phyloP scores from a whole-genome alignment of 768 basidiomycete species.

The Boletellus ananiceps region DNA sequence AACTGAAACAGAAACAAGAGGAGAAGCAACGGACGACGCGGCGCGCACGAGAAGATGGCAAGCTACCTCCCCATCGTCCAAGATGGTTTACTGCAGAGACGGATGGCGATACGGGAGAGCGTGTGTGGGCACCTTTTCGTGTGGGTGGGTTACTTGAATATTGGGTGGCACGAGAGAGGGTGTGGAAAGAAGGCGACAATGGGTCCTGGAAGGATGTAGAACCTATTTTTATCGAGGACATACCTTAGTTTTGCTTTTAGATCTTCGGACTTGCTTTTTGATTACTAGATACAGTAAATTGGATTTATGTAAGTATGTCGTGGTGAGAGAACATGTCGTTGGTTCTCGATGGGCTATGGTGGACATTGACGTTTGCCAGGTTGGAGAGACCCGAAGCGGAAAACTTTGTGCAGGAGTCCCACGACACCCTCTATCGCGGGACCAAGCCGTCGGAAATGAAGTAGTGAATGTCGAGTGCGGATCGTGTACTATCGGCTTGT shows the following conservation, averaged over 20 bases:
- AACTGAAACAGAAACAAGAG: constrained; percentile 74
- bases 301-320: too few species aligned
- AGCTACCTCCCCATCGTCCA: constrained; percentile 65
- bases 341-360: too few species aligned
- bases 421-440: constrained; percentile 43
- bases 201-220: constrained; percentile 65
- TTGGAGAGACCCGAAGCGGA: constrained; percentile 68
- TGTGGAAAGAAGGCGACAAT: constrained; percentile 42
- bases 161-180: constrained; percentile 74
- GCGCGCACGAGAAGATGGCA: constrained; percentile 69
- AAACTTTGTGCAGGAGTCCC: constrained; percentile 58
- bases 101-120: constrained; percentile 85
- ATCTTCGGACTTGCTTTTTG: not conserved
- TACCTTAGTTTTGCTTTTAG: constrained; percentile 8
- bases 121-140: constrained; percentile 75
- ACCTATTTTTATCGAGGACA: constrained; percentile 73
- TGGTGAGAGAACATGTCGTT: too few species aligned
- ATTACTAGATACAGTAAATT: too few species aligned
- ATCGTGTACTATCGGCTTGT: not conserved
- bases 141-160: constrained; percentile 61
- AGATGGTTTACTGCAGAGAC: constrained; percentile 84
- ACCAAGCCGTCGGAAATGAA: constrained; percentile 24
- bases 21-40: constrained; percentile 73
- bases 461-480: constrained; percentile 9
- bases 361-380: constrained; percentile 35